Base-by-base conservation (phyloP, 495 filamentous ascomycete species). In the Lindgomyces ingoldianus region DNA sequence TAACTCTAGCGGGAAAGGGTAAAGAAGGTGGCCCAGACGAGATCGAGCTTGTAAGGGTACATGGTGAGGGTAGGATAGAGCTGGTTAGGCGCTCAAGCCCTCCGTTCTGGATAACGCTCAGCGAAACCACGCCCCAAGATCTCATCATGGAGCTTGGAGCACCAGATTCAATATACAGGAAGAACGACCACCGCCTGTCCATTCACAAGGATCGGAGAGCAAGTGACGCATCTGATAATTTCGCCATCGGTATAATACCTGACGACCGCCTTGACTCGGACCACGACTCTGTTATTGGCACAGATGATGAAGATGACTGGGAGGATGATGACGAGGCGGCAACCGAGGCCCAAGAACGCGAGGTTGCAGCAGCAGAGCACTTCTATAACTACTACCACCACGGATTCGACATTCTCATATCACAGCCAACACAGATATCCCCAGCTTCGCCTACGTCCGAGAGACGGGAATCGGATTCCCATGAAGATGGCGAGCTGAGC, bases 371-470 rank as follows among this genome's bases (percentile, higher is more conserved):
- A 10, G 68, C 63, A 11, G 93, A 97, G 76, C 93, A 86, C 67
- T 98, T 97, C 74, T 95, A 91, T 74, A 97, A 97, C 70, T 98
- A 98, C 73, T 98, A 96, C 70, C 88, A 91, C 63, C 88, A 96
- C 68, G 94, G 94, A 1, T 90, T 98, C 69, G 94, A 98, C 74
- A 83, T 96, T n/a, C 85, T 97, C 49, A 82, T 98, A 16, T 96
- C 93, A 0, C 83, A 88, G 27, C 88, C 89, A 19, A 85, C 84
- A 2, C 75, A 78, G 2, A 80, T 86, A 0, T 89, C 88, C 8
- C 88, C 87, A 0, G 84, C 85, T 6, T 88, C 89, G 6, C 85
- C 86, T 27, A 62, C 67, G 11, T 30, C 65, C 4, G 49, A 54
- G 27, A 44, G 55, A 26, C 45, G 57, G 24, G 57, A 65, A 18